These are phyloP conservation scores for Mycena rebaudengoi DNA, from an alignment of 768 basidiomycete species.

Conservation along the genomic window DNA sequence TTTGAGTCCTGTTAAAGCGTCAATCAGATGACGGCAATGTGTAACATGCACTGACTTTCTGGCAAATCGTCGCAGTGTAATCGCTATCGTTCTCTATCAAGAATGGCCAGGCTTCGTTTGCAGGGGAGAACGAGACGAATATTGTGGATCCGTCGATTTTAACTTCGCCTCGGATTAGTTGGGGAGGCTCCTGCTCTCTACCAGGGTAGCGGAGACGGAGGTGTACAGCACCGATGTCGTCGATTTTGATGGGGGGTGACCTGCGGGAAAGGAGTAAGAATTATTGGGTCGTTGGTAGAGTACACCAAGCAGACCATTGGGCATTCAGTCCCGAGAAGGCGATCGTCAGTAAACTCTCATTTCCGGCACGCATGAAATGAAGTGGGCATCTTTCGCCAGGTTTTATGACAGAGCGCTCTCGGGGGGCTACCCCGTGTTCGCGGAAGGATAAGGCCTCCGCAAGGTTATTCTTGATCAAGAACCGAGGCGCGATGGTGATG, in stretches of 20 bases:
- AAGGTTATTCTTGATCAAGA: constrained; percentile 87
- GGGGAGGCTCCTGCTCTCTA: constrained; percentile 42
- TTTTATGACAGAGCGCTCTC: constrained; percentile 65
- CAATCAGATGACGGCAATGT: not conserved
- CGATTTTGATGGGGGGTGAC: constrained; percentile 92
- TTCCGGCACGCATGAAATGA: constrained; percentile 68
- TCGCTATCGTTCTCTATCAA: constrained; percentile 90
- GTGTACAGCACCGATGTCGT: constrained; percentile 88
- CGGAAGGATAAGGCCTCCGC: constrained; percentile 77
- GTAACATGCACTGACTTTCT: constrained; percentile 62
- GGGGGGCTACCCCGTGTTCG: constrained; percentile 80
- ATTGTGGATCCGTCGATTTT: constrained; percentile 88
- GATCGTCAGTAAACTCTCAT: constrained; percentile 81
- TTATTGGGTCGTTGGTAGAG: not conserved
- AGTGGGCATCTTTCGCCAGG: constrained; percentile 77
- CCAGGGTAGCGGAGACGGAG: constrained; percentile 67
- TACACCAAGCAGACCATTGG: constrained; percentile 68
- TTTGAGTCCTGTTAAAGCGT: constrained; percentile 50
- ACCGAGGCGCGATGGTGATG: constrained; percentile 90
- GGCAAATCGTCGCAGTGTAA: constrained; percentile 69
- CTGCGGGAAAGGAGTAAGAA: constrained; percentile 47
- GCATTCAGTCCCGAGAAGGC: constrained; percentile 88
- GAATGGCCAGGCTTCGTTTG: constrained; percentile 87
- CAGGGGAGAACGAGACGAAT: constrained; percentile 77
- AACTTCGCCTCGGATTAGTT: constrained; percentile 79